Evolutionary conservation across 116 monocot genomes (phyloP), one percentile per base, ranked within the genome.

Genomic region (Papilionanthe hybrid): DNA sequence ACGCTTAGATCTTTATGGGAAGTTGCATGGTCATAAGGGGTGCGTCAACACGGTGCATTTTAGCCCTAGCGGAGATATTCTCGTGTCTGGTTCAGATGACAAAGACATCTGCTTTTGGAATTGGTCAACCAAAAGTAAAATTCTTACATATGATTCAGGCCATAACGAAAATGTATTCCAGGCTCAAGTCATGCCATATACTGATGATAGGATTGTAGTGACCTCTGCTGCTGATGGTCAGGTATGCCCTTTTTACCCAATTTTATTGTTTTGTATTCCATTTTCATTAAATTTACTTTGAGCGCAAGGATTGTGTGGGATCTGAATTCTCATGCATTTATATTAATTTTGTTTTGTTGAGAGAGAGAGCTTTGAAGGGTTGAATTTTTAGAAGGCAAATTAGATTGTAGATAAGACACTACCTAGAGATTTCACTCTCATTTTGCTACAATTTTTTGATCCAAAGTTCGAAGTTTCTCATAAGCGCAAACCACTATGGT

Each of bases 211-310:
- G 8, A 87, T 82, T 29, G 78, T 95, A n/a, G 72, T 91, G 74
- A 88, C 95, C 48, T 82, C 91, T 48, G 87, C 85, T 69, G 88
- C 91, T 79, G 95, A 95, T 88, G 95, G 95, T 4, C 91, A 91
- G 95, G 95, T 95, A 77, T 78, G 55, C 42, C 32, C 27, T 7
- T 63, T 72, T 77, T 47, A 41, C 6, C 29, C 10, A 1, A 5
- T 17, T 69, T 37, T 7, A 30, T 69, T 12, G 9, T 15, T 32
- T 37, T 69, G 32, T 69, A 15, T 69, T 28, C 13, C 32, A 4
- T 12, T 69, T 1, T 17, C 13, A 28, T 22, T 25, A 9, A 67
- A 67, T 22, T 67, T 67, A 67, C 7, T 67, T 45, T 45, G 45
- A 45, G 3, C 10, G 3, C 45, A 45, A 45, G 45, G 45, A 45